Evolutionary conservation across 2,329 filamentous ascomycete genomes (phyloP).

Genomic region (Colletotrichum caudatum): DNA sequence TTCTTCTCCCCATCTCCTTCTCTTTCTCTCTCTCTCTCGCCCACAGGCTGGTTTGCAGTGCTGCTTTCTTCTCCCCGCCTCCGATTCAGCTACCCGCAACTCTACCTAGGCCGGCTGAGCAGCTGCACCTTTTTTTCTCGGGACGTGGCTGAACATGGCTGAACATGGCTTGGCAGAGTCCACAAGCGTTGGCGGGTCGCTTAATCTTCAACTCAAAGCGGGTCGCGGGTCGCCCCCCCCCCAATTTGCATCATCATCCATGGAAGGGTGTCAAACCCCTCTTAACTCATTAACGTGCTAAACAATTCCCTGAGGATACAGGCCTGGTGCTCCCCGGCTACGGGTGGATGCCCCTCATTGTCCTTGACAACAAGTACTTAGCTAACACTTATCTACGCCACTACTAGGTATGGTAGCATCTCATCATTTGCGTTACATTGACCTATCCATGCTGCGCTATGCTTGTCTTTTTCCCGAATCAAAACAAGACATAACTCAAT

Average conservation of each 20-base stretch:
- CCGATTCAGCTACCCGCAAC: not conserved
- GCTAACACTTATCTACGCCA: not conserved
- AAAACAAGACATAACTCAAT: conserved; percentile 25
- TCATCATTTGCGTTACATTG: conserved; percentile 30
- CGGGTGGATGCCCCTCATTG: conserved; percentile 25
- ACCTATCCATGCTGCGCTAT: not conserved
- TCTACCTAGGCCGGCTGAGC: not conserved
- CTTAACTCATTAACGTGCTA: conserved; percentile 11
- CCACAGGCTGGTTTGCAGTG: not conserved
- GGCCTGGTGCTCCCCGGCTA: conserved; percentile 26
- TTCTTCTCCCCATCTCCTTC: not conserved
- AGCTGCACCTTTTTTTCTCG: not conserved
- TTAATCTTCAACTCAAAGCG: conserved; percentile 14
- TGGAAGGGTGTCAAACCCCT: conserved; percentile 3
- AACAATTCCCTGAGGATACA: conserved; percentile 8
- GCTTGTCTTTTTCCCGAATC: conserved; percentile 13
- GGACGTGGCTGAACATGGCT: conserved; percentile 4
- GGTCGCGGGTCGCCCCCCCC: conserved; percentile 13
- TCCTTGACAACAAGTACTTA: conserved; percentile 27
- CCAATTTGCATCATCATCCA: conserved; percentile 19
- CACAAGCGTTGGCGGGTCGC: not conserved
- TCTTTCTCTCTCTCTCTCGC: not conserved
- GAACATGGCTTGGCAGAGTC: conserved; percentile 1
- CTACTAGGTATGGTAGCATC: not conserved
- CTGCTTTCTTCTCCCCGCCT: not conserved